These are phyloP conservation scores for Kwoniella shivajii DNA, from an alignment of 1,284 basidiomycete species.

Conservation along the genomic window DNA sequence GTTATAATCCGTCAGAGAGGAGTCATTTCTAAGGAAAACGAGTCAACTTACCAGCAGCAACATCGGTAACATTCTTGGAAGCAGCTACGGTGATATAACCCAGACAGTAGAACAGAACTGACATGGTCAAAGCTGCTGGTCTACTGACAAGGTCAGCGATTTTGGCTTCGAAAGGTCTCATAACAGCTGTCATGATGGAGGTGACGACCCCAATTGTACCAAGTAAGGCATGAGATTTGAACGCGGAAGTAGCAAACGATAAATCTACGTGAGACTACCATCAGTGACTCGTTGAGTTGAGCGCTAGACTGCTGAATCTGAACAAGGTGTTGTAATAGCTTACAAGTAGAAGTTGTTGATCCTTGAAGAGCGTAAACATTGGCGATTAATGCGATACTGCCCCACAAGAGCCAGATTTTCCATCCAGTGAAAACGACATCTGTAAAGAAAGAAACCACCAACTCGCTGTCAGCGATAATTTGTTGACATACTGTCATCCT, in stretches of 20 bases:
- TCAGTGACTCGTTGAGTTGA: background rate
- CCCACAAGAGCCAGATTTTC: slow-evolving; percentile 1
- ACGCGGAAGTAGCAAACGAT: slow-evolving; percentile 40
- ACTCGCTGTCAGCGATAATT: background rate
- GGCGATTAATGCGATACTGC: slow-evolving; percentile 4
- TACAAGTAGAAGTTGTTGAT: slow-evolving; percentile 11
- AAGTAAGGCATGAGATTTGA: slow-evolving; percentile 36
- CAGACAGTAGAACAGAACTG: slow-evolving; percentile 7
- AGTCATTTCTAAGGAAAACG: background rate
- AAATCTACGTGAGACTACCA: slow-evolving; percentile 4
- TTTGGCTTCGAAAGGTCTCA: slow-evolving; percentile 37
- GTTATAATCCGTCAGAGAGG: background rate
- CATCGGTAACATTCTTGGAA: slow-evolving; percentile 14
- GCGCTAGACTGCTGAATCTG: background rate
- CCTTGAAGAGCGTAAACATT: slow-evolving; percentile 8
- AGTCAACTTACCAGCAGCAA: slow-evolving; percentile 18
- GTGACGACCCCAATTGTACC: slow-evolving; percentile 39
- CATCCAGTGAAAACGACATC: slow-evolving; percentile 3
- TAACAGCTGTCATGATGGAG: slow-evolving; percentile 35
- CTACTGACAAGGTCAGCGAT: slow-evolving; percentile 14
- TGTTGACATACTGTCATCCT: background rate
- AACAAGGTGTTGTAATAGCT: background rate
- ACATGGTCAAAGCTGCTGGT: slow-evolving; percentile 4
- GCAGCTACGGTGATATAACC: slow-evolving; percentile 15
- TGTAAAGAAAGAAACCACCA: background rate